These are phyloP conservation scores for Vitis vinifera DNA, from an alignment of 164 flowering plant genomes.

Conservation along the genomic window DNA sequence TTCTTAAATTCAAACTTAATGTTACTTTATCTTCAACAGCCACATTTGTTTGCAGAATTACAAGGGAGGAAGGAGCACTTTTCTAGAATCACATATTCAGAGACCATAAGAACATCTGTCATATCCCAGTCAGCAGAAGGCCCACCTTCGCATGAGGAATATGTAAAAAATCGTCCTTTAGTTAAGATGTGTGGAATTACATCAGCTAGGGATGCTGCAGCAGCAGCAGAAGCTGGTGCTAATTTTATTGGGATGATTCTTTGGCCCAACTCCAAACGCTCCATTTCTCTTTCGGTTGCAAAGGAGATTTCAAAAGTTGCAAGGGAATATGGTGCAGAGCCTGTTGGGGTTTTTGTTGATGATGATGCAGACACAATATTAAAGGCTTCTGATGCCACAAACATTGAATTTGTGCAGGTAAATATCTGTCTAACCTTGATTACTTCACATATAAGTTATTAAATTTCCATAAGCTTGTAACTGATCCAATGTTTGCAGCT, in stretches of 20 bases:
- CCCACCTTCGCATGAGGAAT: constrained; percentile 2
- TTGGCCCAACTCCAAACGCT: constrained; percentile 95
- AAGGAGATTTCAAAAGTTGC: constrained; percentile 85
- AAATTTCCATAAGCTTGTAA: constrained; percentile 16
- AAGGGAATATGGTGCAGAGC: constrained; percentile 70
- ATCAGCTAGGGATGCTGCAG: constrained; percentile 70
- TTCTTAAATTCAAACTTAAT: background rate
- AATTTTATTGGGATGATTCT: constrained; percentile 88
- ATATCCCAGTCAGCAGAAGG: constrained; percentile 1
- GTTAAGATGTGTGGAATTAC: constrained; percentile 95
- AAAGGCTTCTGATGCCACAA: constrained; percentile 59
- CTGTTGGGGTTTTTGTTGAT: constrained; percentile 96
- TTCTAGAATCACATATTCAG: constrained; percentile 1
- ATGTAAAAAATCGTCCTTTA: constrained; percentile 30
- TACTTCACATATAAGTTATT: background rate
- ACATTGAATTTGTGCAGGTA: constrained; percentile 85
- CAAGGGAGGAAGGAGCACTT: constrained; percentile 8
- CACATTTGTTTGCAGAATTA: constrained; percentile 17
- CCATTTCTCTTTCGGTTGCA: constrained; percentile 69
- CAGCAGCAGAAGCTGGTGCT: constrained; percentile 84
- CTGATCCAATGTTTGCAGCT: constrained; percentile 49
- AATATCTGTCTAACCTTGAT: background rate
- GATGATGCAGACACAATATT: constrained; percentile 73
- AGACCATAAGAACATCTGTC: constrained; percentile 10
- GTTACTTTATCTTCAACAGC: background rate